Evolutionary conservation across 179 eudicot species (phyloP).

Genomic region (Patellifolia procumbens): DNA sequence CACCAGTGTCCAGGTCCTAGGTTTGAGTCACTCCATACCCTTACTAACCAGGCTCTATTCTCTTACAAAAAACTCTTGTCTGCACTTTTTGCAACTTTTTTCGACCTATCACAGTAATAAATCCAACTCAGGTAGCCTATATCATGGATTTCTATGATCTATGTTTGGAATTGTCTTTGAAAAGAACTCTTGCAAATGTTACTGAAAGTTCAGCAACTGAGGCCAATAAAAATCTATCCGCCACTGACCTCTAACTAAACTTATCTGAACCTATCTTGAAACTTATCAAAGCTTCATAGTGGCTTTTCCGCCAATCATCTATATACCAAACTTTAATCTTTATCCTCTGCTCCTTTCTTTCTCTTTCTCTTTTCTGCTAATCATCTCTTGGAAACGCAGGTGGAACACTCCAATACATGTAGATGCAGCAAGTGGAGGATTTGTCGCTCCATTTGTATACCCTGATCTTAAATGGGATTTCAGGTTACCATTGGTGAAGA

Average conservation of each 20-base stretch:
- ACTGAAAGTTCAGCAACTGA: too few relatives aligned
- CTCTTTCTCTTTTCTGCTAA: background rate
- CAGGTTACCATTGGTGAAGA: constrained; percentile 54
- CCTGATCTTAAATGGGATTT: constrained; percentile 62
- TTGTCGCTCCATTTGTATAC: constrained; percentile 58
- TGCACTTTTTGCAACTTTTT: too few relatives aligned
- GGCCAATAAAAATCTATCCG: too few relatives aligned
- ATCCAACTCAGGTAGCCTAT: too few relatives aligned
- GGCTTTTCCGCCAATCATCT: background rate
- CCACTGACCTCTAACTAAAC: too few relatives aligned
- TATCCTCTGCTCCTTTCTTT: background rate
- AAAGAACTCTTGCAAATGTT: too few relatives aligned
- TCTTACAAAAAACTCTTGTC: too few relatives aligned
- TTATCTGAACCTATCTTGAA: too few relatives aligned
- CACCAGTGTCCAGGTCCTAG: background rate
- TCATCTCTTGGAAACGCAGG: constrained; percentile 27
- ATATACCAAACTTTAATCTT: background rate
- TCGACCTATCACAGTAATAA: too few relatives aligned
- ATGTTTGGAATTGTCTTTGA: too few relatives aligned
- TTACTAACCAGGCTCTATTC: too few relatives aligned
- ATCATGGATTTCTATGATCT: too few relatives aligned
- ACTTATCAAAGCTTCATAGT: background rate
- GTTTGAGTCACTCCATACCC: background rate
- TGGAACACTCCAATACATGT: constrained; percentile 69
- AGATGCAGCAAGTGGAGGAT: constrained; percentile 70